Evolutionary conservation across 768 basidiomycete species (phyloP), one percentile per base, ranked within the genome.

Genomic region (Agaricus sinodeliciosus): DNA sequence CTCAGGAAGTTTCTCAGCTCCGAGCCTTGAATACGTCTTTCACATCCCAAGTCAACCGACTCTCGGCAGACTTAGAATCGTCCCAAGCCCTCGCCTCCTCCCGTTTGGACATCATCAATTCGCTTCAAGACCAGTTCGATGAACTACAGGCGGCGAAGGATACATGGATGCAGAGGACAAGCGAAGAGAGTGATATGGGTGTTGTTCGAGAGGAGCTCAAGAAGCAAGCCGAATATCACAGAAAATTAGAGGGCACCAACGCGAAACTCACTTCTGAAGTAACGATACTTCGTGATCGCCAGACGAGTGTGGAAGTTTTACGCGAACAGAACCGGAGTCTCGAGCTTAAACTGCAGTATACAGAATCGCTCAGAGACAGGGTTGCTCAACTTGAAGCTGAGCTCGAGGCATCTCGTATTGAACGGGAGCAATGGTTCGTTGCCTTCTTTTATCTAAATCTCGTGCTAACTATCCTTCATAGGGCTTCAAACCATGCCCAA

Each of bases 311-410:
- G 2, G 87, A 88, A 55, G 82, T 91, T 2, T 62, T 92, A 34
- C 72, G 77, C 28, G 90, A 91, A 62, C 85, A 91, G 67, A 89
- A 90, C 56, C 72, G 81, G 4, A 73, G 74, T 0, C 64, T 91
- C 41, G 80, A 88, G 61, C 65, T 68, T 13, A 83, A 77, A 58
- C 66, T 82, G 7, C 59, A 58, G 12, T 69, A 68, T 1, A 65
- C 77, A 35, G 82, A 87, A 16, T 76, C 75, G 36, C 62, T 87
- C 48, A 68, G 83, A 25, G 79, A 78, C 60, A 71, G 73, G 58
- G 74, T 81, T 0, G 78, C 76, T 0, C 67, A 67, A 39, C 65
- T 88, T 28, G 84, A 88, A 58, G 85, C 77, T 0, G 84, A 87
- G 59, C 66, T 87, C 0, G 84, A 82, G 9, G 85, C 78, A 0